Percentiles rank a stretch among this genome's conserved stretches.
Evolutionary conservation across 108 stramenopile species (phyloP).

Genomic region (Bacterosira constricta): DNA sequence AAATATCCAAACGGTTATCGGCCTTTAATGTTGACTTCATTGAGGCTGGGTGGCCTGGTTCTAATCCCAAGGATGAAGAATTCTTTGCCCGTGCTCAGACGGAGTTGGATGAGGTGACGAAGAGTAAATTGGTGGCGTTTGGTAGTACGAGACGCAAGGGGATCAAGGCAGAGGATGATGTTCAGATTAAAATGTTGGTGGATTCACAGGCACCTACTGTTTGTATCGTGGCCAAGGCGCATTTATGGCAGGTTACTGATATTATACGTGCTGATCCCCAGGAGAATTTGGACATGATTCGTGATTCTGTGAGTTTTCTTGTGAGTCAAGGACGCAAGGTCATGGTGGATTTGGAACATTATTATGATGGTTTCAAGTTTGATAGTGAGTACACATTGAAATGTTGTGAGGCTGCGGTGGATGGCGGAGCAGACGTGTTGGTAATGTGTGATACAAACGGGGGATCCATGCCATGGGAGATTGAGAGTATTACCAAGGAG

Average conservation of each 20-base stretch:
- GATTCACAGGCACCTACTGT: conserved; percentile 78
- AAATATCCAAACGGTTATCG: conserved; percentile 77
- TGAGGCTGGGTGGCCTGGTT: conserved; percentile 95
- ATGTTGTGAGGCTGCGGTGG: conserved; percentile 81
- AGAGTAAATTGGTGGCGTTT: conserved; percentile 86
- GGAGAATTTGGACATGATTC: conserved; percentile 92
- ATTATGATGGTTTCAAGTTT: conserved; percentile 87
- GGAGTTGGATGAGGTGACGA: conserved; percentile 52
- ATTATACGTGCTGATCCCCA: conserved; percentile 85
- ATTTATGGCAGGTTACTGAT: conserved; percentile 91
- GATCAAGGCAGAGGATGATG: conserved; percentile 68
- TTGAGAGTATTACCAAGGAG: conserved; percentile 52
- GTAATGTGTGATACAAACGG: conserved; percentile 97
- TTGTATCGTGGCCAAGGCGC: conserved; percentile 92
- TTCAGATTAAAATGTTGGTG: conserved; percentile 78
- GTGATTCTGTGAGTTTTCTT: conserved; percentile 82
- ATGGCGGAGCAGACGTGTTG: conserved; percentile 83
- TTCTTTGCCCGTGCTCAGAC: conserved; percentile 81
- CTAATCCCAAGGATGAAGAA: conserved; percentile 93
- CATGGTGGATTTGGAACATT: conserved; percentile 93
- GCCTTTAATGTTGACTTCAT: conserved; percentile 85
- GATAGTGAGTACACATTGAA: conserved; percentile 73
- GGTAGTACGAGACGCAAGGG: conserved; percentile 87
- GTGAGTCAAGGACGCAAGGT: conserved; percentile 56
- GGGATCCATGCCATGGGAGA: conserved; percentile 92